phyloP scores from a whole-genome alignment of 352 stramenopile genomes.

The Pythium sukuiense region DNA sequence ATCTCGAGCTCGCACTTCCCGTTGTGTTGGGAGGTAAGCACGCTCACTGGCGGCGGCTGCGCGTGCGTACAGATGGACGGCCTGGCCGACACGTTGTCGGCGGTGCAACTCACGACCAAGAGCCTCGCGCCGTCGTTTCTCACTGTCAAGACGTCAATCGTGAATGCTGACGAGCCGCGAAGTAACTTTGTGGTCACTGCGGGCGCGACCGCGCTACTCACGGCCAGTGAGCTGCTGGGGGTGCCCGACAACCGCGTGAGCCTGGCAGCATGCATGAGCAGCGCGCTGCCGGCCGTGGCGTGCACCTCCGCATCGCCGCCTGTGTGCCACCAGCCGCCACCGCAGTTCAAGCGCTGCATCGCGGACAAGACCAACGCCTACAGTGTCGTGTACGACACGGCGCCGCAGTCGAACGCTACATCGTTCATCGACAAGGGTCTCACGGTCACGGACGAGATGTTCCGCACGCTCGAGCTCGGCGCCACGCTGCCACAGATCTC shows the following conservation, averaged over 20 bases:
- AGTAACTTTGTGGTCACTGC: constrained; percentile 5
- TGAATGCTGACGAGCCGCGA: constrained; percentile 1
- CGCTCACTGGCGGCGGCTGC: not conserved
- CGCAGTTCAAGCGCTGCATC: constrained; percentile 9
- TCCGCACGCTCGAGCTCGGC: constrained; percentile 6
- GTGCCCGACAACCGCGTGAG: constrained; percentile 11
- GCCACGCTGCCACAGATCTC: constrained; percentile 5
- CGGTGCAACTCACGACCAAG: not conserved
- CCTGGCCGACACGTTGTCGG: not conserved
- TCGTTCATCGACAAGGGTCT: not conserved
- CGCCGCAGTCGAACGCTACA: not conserved
- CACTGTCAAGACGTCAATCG: not conserved
- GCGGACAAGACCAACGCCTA: constrained; percentile 6
- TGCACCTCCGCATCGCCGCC: too few species aligned
- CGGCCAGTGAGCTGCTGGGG: not conserved
- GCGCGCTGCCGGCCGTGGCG: too few species aligned
- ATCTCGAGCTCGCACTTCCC: constrained; percentile 12
- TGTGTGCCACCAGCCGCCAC: constrained; percentile 11
- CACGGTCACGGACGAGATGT: constrained; percentile 5
- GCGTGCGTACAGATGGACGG: constrained; percentile 11
- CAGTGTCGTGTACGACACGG: not conserved
- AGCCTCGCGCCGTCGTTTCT: not conserved
- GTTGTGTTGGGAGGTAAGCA: constrained; percentile 3
- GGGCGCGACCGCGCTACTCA: not conserved
- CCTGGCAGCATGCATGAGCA: constrained; percentile 12